Conservation (phyloP, 192 early-diverging fungal genomes). For the Entophlyctis helioformis region DNA sequence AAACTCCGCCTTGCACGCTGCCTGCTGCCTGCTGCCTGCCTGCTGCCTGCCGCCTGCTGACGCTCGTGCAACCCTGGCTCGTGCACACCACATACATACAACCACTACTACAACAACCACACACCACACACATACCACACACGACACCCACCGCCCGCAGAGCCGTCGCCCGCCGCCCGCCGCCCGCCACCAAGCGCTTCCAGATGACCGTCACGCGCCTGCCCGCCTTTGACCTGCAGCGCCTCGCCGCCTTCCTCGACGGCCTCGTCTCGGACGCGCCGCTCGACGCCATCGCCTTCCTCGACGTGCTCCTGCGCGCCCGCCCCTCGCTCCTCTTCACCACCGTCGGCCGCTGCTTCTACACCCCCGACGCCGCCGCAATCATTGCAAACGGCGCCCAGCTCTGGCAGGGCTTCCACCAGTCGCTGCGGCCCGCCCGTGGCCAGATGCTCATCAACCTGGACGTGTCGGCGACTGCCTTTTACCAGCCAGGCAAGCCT, state of each 20-base stretch:
- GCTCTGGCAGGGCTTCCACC: constrained; percentile 90
- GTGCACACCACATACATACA: too few relatives aligned
- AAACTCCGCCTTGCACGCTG: not conserved
- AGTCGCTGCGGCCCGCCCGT: constrained; percentile 66
- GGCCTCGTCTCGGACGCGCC: constrained; percentile 31
- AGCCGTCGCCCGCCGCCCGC: too few relatives aligned
- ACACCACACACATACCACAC: too few relatives aligned
- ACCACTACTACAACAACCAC: too few relatives aligned
- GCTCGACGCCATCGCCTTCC: constrained; percentile 34
- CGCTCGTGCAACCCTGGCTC: not conserved
- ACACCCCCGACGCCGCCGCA: constrained; percentile 52
- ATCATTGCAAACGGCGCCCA: constrained; percentile 64
- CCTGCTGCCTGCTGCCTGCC: too few relatives aligned
- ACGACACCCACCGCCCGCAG: constrained; percentile 10
- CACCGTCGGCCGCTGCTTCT: constrained; percentile 83
- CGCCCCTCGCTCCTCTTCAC: constrained; percentile 65
- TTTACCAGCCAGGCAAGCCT: constrained; percentile 36
- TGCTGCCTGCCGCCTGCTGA: not conserved
- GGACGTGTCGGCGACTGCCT: constrained; percentile 49
- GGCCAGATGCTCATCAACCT: constrained; percentile 50
- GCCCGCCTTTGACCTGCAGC: constrained; percentile 50
- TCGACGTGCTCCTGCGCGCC: constrained; percentile 75
- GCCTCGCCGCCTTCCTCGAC: constrained; percentile 28
- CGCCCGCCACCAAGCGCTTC: constrained; percentile 47
- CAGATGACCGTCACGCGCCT: constrained; percentile 54